phyloP scores from a whole-genome alignment of 2,329 filamentous ascomycete species.

The Penicillium sp. region DNA sequence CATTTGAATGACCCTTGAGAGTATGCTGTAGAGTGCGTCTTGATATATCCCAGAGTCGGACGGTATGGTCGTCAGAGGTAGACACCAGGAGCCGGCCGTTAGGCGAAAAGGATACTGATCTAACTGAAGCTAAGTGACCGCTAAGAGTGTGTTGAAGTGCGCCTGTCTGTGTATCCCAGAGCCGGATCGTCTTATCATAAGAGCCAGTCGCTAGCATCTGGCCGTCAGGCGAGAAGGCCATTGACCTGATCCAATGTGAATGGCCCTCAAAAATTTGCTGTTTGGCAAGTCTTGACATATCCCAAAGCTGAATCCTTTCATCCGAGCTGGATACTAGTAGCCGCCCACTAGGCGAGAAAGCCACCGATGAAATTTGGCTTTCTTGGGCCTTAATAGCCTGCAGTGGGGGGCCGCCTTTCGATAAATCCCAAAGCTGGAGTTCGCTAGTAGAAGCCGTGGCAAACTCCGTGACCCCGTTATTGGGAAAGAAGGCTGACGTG shows the following conservation, averaged over 20 bases:
- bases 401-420: too few species aligned
- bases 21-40: background rate
- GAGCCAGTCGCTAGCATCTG: constrained; percentile 18
- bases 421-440: too few species aligned
- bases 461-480: too few species aligned
- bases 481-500: too few species aligned
- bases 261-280: background rate
- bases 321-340: background rate
- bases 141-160: background rate
- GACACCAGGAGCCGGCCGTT: constrained; percentile 18
- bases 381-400: too few species aligned
- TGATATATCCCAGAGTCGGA: background rate
- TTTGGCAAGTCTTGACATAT: background rate
- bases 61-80: background rate
- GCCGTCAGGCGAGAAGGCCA: constrained; percentile 9
- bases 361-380: background rate
- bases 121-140: background rate
- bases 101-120: background rate
- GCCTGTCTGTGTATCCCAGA: background rate
- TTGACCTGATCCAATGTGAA: background rate
- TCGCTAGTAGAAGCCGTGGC: too few species aligned
- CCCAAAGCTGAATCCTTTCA: background rate
- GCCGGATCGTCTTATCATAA: background rate
- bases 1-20: background rate
- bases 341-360: background rate